phyloP scores from a whole-genome alignment of 2,329 filamentous ascomycete genomes.

The Chrysoporthe deuterocubensis region DNA sequence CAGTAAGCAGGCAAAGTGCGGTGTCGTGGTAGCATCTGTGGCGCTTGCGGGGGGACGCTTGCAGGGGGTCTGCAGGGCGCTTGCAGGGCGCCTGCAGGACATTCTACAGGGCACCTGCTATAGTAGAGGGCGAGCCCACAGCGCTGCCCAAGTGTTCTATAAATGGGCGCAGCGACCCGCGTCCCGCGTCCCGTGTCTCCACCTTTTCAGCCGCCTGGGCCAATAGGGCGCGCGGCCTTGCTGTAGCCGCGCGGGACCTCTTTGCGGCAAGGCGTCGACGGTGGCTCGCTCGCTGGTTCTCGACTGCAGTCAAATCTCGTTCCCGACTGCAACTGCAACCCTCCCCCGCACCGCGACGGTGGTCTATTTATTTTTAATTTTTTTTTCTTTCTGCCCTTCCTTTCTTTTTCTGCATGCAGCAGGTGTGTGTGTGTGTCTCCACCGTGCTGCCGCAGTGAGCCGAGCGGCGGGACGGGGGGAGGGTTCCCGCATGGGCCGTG shows the following conservation, averaged over 20 bases:
- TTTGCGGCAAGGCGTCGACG: constrained; percentile 1
- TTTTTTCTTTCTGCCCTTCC: neutral
- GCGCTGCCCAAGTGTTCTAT: neutral
- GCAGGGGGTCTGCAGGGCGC: neutral
- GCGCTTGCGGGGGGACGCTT: too few relatives aligned
- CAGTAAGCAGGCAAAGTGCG: too few relatives aligned
- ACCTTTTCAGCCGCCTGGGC: neutral
- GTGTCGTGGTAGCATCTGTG: too few relatives aligned
- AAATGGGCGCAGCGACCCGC: neutral
- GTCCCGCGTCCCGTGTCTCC: neutral
- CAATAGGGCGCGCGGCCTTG: neutral
- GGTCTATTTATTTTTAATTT: neutral
- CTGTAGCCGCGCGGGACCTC: constrained; percentile 8
- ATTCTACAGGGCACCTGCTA: neutral
- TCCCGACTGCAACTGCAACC: constrained; percentile 2
- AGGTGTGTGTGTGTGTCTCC: too few relatives aligned
- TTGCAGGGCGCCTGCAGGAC: neutral
- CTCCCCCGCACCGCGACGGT: too few relatives aligned
- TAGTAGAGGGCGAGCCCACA: too few relatives aligned
- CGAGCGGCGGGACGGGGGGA: too few relatives aligned
- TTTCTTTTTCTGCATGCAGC: neutral
- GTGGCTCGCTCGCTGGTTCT: neutral
- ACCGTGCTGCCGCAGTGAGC: too few relatives aligned
- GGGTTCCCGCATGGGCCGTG: too few relatives aligned
- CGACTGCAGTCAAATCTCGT: constrained; percentile 4